A percentile compares a stretch with the other conserved stretches of the same genome.
phyloP scores from a whole-genome alignment of 148 eudicot species.

The Oxyria digyna region DNA sequence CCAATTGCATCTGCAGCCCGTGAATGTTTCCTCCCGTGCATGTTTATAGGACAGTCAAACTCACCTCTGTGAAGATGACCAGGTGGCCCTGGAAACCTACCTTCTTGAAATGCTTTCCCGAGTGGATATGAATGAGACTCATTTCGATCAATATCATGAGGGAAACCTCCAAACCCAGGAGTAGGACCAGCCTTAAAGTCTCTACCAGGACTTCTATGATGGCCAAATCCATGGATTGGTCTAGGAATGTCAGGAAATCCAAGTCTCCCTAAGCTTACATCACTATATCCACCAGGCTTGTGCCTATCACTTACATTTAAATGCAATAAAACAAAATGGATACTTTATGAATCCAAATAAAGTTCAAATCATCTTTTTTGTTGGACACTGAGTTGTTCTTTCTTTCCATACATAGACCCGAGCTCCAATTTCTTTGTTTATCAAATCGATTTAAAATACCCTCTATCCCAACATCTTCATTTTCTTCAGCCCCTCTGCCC shows the following conservation, averaged over 20 bases:
- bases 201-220: conserved; percentile 63
- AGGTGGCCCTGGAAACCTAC: conserved; percentile 41
- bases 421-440: no score
- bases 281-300: conserved; percentile 25
- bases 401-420: no score
- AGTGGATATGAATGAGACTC: conserved; percentile 30
- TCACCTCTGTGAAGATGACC: conserved; percentile 44
- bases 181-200: conserved; percentile 38
- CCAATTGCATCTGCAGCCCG: conserved; percentile 19
- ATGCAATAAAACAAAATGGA: conserved; percentile 13
- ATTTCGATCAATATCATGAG: conserved; percentile 34
- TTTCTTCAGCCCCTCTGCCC: no score
- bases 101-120: conserved; percentile 32
- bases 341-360: no score
- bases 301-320: conserved; percentile 24
- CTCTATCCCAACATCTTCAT: no score
- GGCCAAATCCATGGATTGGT: conserved; percentile 41
- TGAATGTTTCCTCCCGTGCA: conserved; percentile 16
- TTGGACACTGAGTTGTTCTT: no score
- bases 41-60: conserved; percentile 30
- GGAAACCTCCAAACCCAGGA: conserved; percentile 32
- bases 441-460: no score
- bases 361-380: no score
- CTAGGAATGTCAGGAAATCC: conserved; percentile 36
- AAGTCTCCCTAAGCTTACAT: conserved; percentile 27